Base-by-base conservation (phyloP, 1,139 yeast species). In the Taphrina deformans region DNA sequence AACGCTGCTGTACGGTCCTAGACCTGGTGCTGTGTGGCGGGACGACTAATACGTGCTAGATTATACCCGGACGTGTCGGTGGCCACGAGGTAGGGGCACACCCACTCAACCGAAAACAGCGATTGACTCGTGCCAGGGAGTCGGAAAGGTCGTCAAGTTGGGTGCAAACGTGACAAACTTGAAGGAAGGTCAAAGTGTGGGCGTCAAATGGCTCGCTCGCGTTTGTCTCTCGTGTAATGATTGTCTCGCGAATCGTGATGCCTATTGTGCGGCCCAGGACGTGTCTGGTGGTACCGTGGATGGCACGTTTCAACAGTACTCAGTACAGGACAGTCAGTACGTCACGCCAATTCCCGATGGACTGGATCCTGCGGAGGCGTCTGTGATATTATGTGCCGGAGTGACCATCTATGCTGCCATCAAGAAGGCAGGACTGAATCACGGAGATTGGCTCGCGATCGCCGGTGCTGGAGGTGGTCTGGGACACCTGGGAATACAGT, bases 391-490 rank as follows among this genome's bases (percentile, higher is more conserved):
- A 59, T 88, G 95, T 78, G 95, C 93, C 53, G 95, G 95, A 78
- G 83, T 88, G 77, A 88, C 95, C 62, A 92, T 86, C 67, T 88
- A 87, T 83, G 87, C 87, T 80, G 95, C 93, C 41, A 78, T 88
- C 73, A 87, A 87, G 80, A 83, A 85, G 60, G 86, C 91, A 66
- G 79, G 81, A 59, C 79, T 86, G 70, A 73, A 71, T 63, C 84
- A 93, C 60, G 95, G 95, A 73, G 84, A 88, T 73, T 87, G 91
- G 90, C 89, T 87, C 67, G 87, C 88, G 71, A 80, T 88, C 72
- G 84, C 89, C 68, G 95, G 96, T 77, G 93, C 92, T 66, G 89
- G 86, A 74, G 92, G 96, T 77, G 96, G 95, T 72, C 82, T 88
- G 73, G 96, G 96, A 69, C 83, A 91, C 60, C 79, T 88, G 69